Base-by-base conservation (phyloP, 495 filamentous ascomycete species). In the Aeminium ludgeri region DNA sequence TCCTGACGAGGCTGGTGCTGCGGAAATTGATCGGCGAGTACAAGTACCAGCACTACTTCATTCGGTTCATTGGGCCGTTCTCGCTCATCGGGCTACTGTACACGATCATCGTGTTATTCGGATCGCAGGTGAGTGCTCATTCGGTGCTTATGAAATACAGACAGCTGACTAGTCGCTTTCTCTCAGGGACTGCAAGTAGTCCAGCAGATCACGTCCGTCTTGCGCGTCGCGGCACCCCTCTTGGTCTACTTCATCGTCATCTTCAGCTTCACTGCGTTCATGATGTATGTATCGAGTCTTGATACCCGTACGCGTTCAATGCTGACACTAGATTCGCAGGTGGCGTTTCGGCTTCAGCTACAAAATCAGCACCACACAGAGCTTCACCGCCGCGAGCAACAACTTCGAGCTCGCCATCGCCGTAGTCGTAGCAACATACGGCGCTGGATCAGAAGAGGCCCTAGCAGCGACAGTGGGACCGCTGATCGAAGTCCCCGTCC, bases 341-440 rank as follows among this genome's bases (percentile, higher is more conserved):
- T 53, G 50, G 43, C 54, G 55, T n/a, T 46, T 56, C 19, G 80
- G 82, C 0, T 86, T 87, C 50, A 73, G 74, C 0, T 94, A 94
- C 53, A 62, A 60, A 34, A 52, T 86, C 2, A 69, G 71, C 1
- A 68, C 70, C 10, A 92, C 86, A 10, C 87, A 94, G 62, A 82
- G 82, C 51, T 89, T 94, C 49, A 94, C 86, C 0, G 86, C 86
- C 4, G 87, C 86, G 2, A 93, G 85, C 56, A 95, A 95, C 48
- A 94, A 93, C 52, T 93, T 95, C 51, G 86, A 94, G 64, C 59
- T 93, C 13, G 86, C 86, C 0, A 92, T 95, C 60, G 86, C 86
- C 1, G 86, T 95, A 1, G 86, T 82, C 2, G 75, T 93, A 3
- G 82, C 85, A 2, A 76, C 78, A 2, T 93, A 78, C 62, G 86